Evolutionary conservation across 2,329 filamentous ascomycete species (phyloP).

Genomic region (Colletotrichum sublineola): DNA sequence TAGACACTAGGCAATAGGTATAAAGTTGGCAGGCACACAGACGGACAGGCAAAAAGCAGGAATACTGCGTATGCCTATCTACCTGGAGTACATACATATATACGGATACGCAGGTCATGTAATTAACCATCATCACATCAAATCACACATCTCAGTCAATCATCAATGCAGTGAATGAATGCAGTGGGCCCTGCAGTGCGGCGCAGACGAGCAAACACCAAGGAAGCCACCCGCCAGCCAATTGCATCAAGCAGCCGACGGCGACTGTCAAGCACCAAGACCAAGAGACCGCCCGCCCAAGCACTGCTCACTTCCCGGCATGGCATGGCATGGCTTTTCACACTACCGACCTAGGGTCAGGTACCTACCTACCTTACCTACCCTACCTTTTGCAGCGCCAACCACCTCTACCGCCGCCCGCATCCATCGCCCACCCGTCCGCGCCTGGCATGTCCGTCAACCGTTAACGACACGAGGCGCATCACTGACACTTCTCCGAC

Average conservation of each 20-base stretch:
- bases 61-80: no score
- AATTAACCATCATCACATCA: neutral
- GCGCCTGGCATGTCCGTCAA: neutral
- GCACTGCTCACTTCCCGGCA: neutral
- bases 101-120: no score
- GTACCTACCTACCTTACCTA: no score
- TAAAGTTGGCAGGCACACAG: neutral
- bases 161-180: neutral
- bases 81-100: no score
- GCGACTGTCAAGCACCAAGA: neutral
- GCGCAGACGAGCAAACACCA: conserved; percentile 12
- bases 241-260: conserved; percentile 5
- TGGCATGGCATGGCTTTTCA: neutral
- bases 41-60: neutral
- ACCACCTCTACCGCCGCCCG: neutral
- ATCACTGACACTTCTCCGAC: neutral
- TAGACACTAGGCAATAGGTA: neutral
- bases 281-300: conserved; percentile 7
- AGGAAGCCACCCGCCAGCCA: neutral
- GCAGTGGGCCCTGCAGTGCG: neutral
- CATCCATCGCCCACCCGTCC: neutral
- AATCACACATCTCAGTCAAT: neutral
- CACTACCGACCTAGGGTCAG: no score
- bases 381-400: neutral
- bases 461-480: conserved; percentile 15